These are phyloP conservation scores for Cenchrus purpureus DNA, from an alignment of 176 grass and related monocot genomes.

Conservation along the genomic window DNA sequence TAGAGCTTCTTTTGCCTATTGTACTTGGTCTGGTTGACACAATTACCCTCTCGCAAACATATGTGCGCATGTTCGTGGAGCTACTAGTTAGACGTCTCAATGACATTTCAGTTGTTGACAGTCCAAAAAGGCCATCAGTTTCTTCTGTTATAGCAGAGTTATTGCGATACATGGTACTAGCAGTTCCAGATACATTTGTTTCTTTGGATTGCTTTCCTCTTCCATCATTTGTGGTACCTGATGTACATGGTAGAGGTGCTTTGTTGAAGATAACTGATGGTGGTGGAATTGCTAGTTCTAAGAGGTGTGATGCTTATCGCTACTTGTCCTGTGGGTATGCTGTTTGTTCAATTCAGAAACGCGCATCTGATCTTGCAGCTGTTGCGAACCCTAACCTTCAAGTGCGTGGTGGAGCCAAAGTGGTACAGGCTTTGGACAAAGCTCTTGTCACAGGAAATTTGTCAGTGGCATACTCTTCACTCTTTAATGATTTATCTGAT, in stretches of 20 bases:
- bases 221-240: slow-evolving; percentile 72
- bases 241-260: slow-evolving; percentile 68
- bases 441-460: slow-evolving; percentile 75
- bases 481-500: slow-evolving; percentile 98
- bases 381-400: slow-evolving; percentile 89
- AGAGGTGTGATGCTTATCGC: slow-evolving; percentile 69
- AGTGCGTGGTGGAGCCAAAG: slow-evolving; percentile 83
- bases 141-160: slow-evolving; percentile 73
- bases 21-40: slow-evolving; percentile 73
- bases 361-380: slow-evolving; percentile 68
- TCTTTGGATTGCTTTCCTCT: slow-evolving; percentile 98
- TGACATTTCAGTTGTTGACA: slow-evolving; percentile 62
- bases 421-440: slow-evolving; percentile 90
- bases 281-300: slow-evolving; percentile 65
- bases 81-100: slow-evolving; percentile 62
- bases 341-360: slow-evolving; percentile 81
- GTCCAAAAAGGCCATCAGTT: slow-evolving; percentile 64
- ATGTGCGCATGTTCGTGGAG: slow-evolving; percentile 80
- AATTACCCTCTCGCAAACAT: slow-evolving; percentile 86
- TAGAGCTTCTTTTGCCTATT: slow-evolving; percentile 91
- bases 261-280: slow-evolving; percentile 67
- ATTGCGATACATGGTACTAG: slow-evolving; percentile 81
- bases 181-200: slow-evolving; percentile 96
- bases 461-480: slow-evolving; percentile 69
- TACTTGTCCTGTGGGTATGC: slow-evolving; percentile 89